Conservation (phyloP, 2,329 filamentous ascomycete species). For the Biscogniauxia mediterranea region DNA sequence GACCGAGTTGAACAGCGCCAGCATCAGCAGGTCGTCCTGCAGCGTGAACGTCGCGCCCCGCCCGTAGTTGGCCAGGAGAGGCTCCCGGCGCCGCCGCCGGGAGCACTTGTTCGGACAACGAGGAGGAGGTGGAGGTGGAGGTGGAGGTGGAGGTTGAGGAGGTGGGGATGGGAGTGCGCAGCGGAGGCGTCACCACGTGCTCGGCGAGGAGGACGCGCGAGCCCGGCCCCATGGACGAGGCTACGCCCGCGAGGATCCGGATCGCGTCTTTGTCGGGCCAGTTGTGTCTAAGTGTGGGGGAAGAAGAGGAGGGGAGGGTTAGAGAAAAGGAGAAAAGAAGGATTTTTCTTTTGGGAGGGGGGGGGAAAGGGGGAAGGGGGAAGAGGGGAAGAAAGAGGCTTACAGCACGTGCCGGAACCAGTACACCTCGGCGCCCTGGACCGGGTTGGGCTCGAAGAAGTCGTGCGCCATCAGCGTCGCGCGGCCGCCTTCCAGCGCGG, state of each 20-base stretch:
- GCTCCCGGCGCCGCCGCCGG: too few relatives aligned
- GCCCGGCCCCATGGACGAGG: conserved; percentile 12
- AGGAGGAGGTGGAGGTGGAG: not conserved
- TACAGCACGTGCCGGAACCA: conserved; percentile 4
- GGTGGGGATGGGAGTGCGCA: not conserved
- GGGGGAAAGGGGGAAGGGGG: too few relatives aligned
- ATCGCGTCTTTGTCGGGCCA: conserved; percentile 18
- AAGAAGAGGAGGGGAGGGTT: not conserved
- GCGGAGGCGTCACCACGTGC: not conserved
- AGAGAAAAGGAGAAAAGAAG: too few relatives aligned
- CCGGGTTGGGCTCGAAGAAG: conserved; percentile 30
- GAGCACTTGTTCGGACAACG: too few relatives aligned
- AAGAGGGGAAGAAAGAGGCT: not conserved
- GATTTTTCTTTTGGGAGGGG: too few relatives aligned
- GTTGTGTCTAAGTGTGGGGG: conserved; percentile 5
- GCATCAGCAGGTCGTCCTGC: not conserved
- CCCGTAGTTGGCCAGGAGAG: not conserved
- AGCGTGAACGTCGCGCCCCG: not conserved
- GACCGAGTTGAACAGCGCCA: not conserved
- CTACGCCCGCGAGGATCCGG: conserved; percentile 12
- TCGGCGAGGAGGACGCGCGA: not conserved
- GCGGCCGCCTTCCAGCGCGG: conserved; percentile 18
- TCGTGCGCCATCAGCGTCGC: conserved; percentile 24
- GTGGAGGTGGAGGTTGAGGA: not conserved
- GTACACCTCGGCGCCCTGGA: conserved; percentile 28